phyloP scores from a whole-genome alignment of 2,329 filamentous ascomycete species.

The Alternaria rosae region DNA sequence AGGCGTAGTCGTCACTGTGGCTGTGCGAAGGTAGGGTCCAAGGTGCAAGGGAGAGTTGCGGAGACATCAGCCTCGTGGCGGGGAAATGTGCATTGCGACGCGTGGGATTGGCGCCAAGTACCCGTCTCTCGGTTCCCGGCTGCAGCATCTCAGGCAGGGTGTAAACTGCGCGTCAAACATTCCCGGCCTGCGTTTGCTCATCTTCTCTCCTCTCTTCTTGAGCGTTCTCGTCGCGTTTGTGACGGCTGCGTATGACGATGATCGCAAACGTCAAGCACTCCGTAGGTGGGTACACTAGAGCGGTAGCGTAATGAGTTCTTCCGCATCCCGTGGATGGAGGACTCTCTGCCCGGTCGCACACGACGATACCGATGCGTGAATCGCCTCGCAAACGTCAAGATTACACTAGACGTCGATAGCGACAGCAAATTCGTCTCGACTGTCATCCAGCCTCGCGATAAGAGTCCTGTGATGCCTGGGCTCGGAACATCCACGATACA shows the following conservation, averaged over 20 bases:
- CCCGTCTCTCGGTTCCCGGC: constrained; percentile 21
- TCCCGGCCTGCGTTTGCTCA: background rate
- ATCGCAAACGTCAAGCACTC: constrained; percentile 9
- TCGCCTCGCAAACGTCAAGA: background rate
- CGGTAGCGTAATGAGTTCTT: constrained; percentile 10
- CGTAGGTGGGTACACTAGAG: constrained; percentile 12
- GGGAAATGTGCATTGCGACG: constrained; percentile 17
- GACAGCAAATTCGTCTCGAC: background rate
- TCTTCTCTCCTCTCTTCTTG: background rate
- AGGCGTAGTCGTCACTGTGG: constrained; percentile 12
- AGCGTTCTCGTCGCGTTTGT: background rate
- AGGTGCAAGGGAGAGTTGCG: constrained; percentile 12
- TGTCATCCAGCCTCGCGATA: background rate
- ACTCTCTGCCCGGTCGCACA: constrained; percentile 5
- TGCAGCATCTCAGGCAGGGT: background rate
- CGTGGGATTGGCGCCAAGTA: constrained; percentile 30
- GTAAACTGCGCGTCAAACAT: background rate
- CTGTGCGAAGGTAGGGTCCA: constrained; percentile 25
- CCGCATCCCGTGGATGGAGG: constrained; percentile 4
- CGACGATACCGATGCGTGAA: background rate
- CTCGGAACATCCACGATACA: background rate
- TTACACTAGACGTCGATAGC: background rate
- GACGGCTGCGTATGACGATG: constrained; percentile 1
- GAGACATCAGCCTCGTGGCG: constrained; percentile 30
- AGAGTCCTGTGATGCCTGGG: background rate